These are phyloP conservation scores for Populus euphratica DNA, from an alignment of 345 rosid species.

Conservation along the genomic window DNA sequence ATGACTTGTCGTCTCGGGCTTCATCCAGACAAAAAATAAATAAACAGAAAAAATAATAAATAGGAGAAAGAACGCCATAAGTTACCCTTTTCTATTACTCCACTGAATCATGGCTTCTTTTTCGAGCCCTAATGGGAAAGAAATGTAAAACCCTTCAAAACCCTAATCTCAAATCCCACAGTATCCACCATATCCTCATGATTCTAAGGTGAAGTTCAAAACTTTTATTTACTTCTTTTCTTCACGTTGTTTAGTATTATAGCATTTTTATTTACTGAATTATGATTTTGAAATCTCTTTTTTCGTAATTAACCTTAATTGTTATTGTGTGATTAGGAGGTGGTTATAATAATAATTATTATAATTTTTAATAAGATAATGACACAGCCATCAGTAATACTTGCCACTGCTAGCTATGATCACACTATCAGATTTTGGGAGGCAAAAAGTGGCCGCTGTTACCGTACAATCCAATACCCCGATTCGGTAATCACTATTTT, in stretches of 20 bases:
- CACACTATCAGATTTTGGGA: conserved; percentile 92
- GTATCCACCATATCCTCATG: not conserved
- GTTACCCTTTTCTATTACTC: too few species aligned
- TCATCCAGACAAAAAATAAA: too few species aligned
- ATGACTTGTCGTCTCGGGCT: too few species aligned
- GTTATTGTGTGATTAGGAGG: conserved; percentile 17
- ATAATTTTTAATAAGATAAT: conserved; percentile 22
- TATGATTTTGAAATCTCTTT: not conserved
- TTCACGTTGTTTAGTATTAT: not conserved
- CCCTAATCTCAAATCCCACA: conserved; percentile 5
- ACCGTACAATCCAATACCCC: conserved; percentile 86
- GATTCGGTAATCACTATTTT: conserved; percentile 52
- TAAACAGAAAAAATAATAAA: too few species aligned
- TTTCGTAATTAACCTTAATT: not conserved
- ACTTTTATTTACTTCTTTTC: not conserved
- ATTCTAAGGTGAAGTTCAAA: conserved; percentile 4
- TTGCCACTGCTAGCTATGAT: conserved; percentile 94
- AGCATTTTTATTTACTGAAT: not conserved
- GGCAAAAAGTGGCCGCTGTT: conserved; percentile 91
- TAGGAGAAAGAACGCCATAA: too few species aligned
- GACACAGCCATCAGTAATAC: conserved; percentile 84
- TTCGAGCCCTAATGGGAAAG: not conserved
- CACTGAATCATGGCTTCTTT: not conserved
- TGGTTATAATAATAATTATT: not conserved
- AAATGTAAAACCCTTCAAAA: conserved; percentile 10